Conservation (phyloP, 164 flowering plant genomes). For the Chimonanthus salicifolius region DNA sequence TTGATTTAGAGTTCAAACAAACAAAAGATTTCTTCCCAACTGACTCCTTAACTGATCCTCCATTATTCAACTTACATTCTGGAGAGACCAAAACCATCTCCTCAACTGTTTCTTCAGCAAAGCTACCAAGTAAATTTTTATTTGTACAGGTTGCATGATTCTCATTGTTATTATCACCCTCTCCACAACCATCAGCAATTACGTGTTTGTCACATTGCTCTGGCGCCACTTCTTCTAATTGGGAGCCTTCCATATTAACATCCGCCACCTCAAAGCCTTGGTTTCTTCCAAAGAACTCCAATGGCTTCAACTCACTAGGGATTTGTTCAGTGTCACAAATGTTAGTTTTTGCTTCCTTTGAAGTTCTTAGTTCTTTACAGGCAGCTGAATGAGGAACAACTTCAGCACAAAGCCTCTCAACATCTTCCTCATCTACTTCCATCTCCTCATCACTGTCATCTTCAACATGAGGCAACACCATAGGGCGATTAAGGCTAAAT, state of each 20-base stretch:
- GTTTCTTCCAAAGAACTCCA: conserved; percentile 8
- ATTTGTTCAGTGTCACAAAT: not conserved
- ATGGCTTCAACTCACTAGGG: conserved; percentile 2
- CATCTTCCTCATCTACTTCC: conserved; percentile 90
- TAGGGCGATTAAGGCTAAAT: conserved; percentile 64
- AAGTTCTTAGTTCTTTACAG: conserved; percentile 1
- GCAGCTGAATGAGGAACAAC: conserved; percentile 27
- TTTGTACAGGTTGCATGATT: not conserved
- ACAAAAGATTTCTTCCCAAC: conserved; percentile 2
- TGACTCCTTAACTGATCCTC: conserved; percentile 13
- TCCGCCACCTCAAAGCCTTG: conserved; percentile 40
- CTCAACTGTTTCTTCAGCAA: conserved; percentile 8
- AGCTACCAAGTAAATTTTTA: not conserved
- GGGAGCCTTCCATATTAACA: conserved; percentile 61
- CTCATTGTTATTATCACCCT: conserved; percentile 4
- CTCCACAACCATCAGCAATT: conserved; percentile 7
- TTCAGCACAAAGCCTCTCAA: conserved; percentile 42
- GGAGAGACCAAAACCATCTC: conserved; percentile 12
- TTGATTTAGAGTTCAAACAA: conserved; percentile 9
- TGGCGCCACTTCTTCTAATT: conserved; percentile 14
- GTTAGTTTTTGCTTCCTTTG: not conserved
- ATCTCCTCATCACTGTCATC: conserved; percentile 92
- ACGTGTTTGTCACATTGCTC: conserved; percentile 28
- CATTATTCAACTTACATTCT: conserved; percentile 11
- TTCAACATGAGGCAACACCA: conserved; percentile 55